phyloP scores from a whole-genome alignment of 306 rosid species.

The Vigna unguiculata region DNA sequence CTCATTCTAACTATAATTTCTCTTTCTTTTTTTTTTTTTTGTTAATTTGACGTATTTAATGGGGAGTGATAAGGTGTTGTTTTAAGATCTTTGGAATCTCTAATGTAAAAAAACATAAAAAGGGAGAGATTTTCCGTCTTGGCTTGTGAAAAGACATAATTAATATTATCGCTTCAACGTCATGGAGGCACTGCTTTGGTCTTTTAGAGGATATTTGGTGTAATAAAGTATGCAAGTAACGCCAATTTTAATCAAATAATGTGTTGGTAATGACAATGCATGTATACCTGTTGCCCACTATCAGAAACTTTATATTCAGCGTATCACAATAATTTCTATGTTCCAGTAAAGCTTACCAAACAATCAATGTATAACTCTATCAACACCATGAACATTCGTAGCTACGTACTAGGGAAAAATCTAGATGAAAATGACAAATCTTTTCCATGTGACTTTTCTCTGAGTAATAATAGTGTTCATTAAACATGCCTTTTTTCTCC shows the following conservation, averaged over 20 bases:
- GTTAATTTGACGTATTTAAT: no score
- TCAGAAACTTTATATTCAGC: constrained; percentile 4
- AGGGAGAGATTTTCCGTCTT: neutral
- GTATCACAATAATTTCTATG: neutral
- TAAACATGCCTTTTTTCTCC: no score
- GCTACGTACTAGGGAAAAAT: neutral
- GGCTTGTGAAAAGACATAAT: neutral
- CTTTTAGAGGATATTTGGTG: constrained; percentile 3
- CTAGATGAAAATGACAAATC: neutral
- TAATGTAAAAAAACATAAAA: neutral
- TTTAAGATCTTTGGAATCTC: neutral
- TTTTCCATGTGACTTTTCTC: no score
- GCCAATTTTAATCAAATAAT: constrained; percentile 19
- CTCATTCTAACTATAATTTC: no score
- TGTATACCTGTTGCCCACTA: constrained; percentile 10
- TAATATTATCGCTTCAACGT: neutral
- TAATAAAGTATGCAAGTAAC: constrained; percentile 8
- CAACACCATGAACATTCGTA: constrained; percentile 5
- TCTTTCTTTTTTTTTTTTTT: no score
- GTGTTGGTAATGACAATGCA: neutral
- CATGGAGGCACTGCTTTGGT: neutral
- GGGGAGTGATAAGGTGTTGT: no score
- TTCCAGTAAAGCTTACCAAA: constrained; percentile 4
- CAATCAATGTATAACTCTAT: constrained; percentile 12
- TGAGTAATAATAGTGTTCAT: no score